Base-by-base conservation (phyloP, 805 yeast genomes). In the Starmerella scarabaei region DNA sequence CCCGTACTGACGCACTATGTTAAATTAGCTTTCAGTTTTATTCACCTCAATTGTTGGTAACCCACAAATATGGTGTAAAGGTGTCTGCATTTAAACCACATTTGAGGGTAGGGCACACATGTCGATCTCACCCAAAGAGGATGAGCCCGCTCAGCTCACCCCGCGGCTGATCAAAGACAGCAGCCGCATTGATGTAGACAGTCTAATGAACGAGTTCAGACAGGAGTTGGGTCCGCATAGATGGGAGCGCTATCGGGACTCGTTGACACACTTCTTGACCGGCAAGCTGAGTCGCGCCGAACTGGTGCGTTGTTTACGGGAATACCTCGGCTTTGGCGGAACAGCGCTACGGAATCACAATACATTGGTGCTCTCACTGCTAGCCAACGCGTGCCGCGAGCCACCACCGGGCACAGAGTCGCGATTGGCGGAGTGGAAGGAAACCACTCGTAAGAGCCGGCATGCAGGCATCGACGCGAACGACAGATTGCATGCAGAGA, bases 171-270 rank as follows among this genome's bases (percentile, higher is more conserved):
- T 39, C 27, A 36, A 42, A 21, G 41, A 39, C 30, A 36, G 52
- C 17, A 37, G 38, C 29, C 46, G 52, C 21, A 41, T 50, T 16
- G 53, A 78, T 36, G 66, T 80, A n/a, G 80, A 76, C 40, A 53
- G 59, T 1, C 65, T 85, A 42, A 82, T 86, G 53, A 67, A 71
- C 28, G 83, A 80, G 40, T 73, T 91, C 46, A 86, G 82, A 48
- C 68, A 68, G 38, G 67, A 70, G 44, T 59, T 88, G 43, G 96
- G 95, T 2, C 65, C 69, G 11, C 20, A 34, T 33, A 72, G 73
- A 35, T 88, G 98, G 98, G 88, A 79, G 46, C 71, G 69, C 43
- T 88, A 88, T 58, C 86, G 93, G 47, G 80, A 77, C 41, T 68
- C 82, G 4, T 69, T 91, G 19, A 75, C 88, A 37, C 63, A 72